Evolutionary conservation across 1,284 basidiomycete species (phyloP), one percentile per base, ranked within the genome.

Genomic region (Cutaneotrichosporon sp.): DNA sequence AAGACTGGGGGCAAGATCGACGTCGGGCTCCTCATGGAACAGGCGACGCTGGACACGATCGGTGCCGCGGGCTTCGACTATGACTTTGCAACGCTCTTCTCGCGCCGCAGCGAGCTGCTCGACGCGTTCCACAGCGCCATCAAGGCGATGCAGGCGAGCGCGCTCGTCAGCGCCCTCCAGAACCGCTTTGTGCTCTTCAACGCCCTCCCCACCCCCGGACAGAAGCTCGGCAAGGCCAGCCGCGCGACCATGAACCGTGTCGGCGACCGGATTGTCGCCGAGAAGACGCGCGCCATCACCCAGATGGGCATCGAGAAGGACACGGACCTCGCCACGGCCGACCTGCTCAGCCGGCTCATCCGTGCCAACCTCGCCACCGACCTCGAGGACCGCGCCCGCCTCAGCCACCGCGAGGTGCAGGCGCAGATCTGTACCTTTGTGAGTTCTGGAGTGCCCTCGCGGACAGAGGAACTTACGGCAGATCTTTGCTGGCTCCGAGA

Each of bases 391-490:
- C 78, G 80, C 0, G 84, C 88, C 71, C 81, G 82, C 27, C 83
- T 92, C 81, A 83, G 84, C 9, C 83, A 86, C 47, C 79, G 82
- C 18, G 89, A 92, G 70, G 85, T 89, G 3, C 79, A 87, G 27
- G 88, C 85, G 61, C 89, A 91, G 74, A 89, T 92, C 64, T 86
- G 87, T 9, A 91, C 88, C 0, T 89, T 92, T 73, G 83, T 92
- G 51, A 60, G 73, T 69, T 4, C n/a, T 7, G 3, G 31, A 22
- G 5, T n/a, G n/a, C n/a, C n/a, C n/a, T n/a, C n/a, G n/a, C 22
- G 22, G 24, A 25, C 6, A 46, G 22, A 20, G 24, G n/a, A n/a
- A n/a, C 43, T 50, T 20, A 53, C 27, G n/a, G 6, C 59, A 76
- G 75, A 75, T 78, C 64, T 68, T 78, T 2, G 76, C 78, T 0